A percentile compares a stretch with the other conserved stretches of the same genome.
Evolutionary conservation across 2,329 filamentous ascomycete genomes (phyloP).

Genomic region (Aspergillus tubingensis): DNA sequence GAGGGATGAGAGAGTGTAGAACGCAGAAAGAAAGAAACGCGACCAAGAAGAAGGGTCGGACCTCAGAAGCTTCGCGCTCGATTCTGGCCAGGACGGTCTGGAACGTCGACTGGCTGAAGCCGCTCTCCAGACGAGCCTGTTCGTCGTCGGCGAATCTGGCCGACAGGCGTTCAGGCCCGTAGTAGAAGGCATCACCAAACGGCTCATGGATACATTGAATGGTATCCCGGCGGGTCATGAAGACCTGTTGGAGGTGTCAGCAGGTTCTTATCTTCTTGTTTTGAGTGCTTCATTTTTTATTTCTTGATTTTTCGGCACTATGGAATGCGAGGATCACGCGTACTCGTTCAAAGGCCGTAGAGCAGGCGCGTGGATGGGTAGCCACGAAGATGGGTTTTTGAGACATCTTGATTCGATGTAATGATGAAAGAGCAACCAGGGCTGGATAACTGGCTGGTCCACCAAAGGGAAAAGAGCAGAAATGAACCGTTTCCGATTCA

Average conservation of each 20-base stretch:
- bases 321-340: conserved; percentile 29
- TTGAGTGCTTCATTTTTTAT: no score
- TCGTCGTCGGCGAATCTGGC: conserved; percentile 74
- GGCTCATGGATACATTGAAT: conserved; percentile 90
- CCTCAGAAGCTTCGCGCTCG: conserved; percentile 71
- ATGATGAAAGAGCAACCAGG: neutral
- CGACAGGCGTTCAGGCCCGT: conserved; percentile 83
- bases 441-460: neutral
- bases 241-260: conserved; percentile 63
- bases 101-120: conserved; percentile 49
- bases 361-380: conserved; percentile 92
- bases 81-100: conserved; percentile 73
- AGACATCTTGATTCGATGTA: conserved; percentile 57
- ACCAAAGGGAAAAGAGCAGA: neutral
- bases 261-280: neutral
- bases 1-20: neutral
- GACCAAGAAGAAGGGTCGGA: conserved; percentile 49
- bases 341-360: conserved; percentile 95
- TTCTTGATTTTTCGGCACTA: neutral
- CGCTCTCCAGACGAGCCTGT: conserved; percentile 45
- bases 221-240: conserved; percentile 87
- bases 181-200: conserved; percentile 96
- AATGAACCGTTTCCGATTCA: conserved; percentile 4
- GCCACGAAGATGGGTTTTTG: conserved; percentile 85
- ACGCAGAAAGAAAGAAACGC: conserved; percentile 22